phyloP scores from a whole-genome alignment of 208 protist species.

The Angomonas deanei region DNA sequence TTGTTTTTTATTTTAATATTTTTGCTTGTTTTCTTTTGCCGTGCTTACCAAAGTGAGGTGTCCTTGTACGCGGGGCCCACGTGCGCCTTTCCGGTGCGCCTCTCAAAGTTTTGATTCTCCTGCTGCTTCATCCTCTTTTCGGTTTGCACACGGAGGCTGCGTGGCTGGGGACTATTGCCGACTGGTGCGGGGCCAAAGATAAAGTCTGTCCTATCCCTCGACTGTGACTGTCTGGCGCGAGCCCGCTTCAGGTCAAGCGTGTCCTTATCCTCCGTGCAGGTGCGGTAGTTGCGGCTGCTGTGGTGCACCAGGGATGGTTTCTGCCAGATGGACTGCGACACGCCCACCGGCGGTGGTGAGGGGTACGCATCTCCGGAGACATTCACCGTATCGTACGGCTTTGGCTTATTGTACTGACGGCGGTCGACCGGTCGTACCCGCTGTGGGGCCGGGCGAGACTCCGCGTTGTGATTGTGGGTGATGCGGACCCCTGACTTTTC shows the following conservation, averaged over 20 bases:
- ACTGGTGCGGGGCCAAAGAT: slow-evolving; percentile 31
- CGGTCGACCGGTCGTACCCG: slow-evolving; percentile 22
- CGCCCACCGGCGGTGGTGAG: slow-evolving; percentile 53
- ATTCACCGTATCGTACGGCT: slow-evolving; percentile 33
- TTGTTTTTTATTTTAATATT: neutral
- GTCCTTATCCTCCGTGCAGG: slow-evolving; percentile 30
- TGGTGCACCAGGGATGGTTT: slow-evolving; percentile 27
- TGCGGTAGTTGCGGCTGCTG: slow-evolving; percentile 11
- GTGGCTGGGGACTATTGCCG: slow-evolving; percentile 9
- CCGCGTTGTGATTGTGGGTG: slow-evolving; percentile 27
- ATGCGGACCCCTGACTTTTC: slow-evolving; percentile 19
- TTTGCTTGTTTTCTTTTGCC: neutral
- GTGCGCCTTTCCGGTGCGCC: slow-evolving; percentile 50
- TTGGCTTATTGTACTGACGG: slow-evolving; percentile 20
- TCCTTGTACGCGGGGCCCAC: slow-evolving; percentile 35
- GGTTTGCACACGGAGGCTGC: slow-evolving; percentile 29
- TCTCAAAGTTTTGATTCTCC: slow-evolving; percentile 22
- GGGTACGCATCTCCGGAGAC: slow-evolving; percentile 50
- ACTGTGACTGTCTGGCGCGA: slow-evolving; percentile 23
- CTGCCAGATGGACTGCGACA: slow-evolving; percentile 24
- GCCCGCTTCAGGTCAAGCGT: slow-evolving; percentile 43
- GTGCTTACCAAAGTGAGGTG: slow-evolving; percentile 66
- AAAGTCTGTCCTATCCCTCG: slow-evolving; percentile 29
- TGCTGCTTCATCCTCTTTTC: slow-evolving; percentile 45
- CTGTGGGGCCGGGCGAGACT: slow-evolving; percentile 12